Evolutionary conservation across 2,329 filamentous ascomycete species (phyloP), one percentile per base, ranked within the genome.

Genomic region (Penicillium expansum): DNA sequence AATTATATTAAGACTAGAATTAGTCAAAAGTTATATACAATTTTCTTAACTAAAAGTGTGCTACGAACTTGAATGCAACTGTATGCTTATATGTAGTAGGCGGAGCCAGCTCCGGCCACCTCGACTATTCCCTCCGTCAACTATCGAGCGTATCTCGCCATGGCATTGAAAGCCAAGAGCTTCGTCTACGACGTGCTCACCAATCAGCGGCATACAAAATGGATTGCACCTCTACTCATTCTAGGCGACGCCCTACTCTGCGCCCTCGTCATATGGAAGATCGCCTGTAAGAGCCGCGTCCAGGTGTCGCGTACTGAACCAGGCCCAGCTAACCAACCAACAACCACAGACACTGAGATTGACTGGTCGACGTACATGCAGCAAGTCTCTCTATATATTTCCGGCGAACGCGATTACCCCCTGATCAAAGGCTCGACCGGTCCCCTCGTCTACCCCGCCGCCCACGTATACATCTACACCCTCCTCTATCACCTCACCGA

Each of bases 361-460:
- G 94, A 99, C 77, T 99, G 93, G 93, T 83, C 83, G 57, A 91
- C 94, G 0, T 99, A 99, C 75, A 97, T 99, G 92, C 84, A 97
- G 72, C 94, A 99, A 70, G 82, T 97, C 43, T 77, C 83, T 39
- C 86, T 92, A 66, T 94, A 89, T 69, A 78, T 92, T 44, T 81
- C 84, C 18, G 94, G 94, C 69, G 92, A 97, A 79, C 86, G 90
- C 71, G 88, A 97, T 75, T 99, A 99, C 74, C 85, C 85, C 59
- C 83, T 86, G 56, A 92, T 99, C 71, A 83, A 88, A 69, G 94
- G 94, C 65, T 88, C 86, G 58, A 99, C 94, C 0, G 94, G 94
- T 0, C 94, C 94, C 3, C 82, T 97, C 49, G 94, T 99, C 58
- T 99, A 99, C 76, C 94, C 94, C 20, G 94, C 91, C 35, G 89